Evolutionary conservation across 2,329 filamentous ascomycete species (phyloP).

Genomic region (Fusarium ramigenum): DNA sequence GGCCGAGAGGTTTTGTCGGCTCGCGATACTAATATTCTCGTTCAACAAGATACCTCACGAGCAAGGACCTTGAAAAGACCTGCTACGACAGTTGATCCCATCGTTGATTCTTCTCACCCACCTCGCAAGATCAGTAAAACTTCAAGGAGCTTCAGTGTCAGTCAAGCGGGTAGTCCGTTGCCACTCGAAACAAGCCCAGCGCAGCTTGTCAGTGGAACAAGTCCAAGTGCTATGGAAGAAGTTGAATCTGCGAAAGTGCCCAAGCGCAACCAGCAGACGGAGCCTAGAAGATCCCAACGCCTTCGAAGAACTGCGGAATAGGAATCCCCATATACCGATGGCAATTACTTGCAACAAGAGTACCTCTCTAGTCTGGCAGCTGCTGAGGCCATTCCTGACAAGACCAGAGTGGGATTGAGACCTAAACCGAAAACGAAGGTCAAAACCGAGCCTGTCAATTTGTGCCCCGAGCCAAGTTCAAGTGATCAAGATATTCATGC

Average conservation of each 20-base stretch:
- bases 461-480: background rate
- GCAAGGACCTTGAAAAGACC: background rate
- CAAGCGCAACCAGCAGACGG: background rate
- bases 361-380: constrained; percentile 9
- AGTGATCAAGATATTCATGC: constrained; percentile 20
- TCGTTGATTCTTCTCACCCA: background rate
- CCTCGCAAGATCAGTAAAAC: constrained; percentile 19
- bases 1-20: background rate
- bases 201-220: background rate
- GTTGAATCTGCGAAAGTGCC: background rate
- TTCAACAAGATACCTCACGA: background rate
- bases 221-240: background rate
- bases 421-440: background rate
- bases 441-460: background rate
- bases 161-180: constrained; percentile 42
- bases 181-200: constrained; percentile 7
- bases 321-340: constrained; percentile 3
- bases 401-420: background rate
- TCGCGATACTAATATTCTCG: constrained; percentile 20
- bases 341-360: constrained; percentile 1
- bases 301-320: constrained; percentile 13
- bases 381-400: background rate
- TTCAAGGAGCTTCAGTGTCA: constrained; percentile 41
- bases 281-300: constrained; percentile 14
- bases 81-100: background rate